Conservation (phyloP, 2,329 filamentous ascomycete species). For the Zopfia rhizophila region DNA sequence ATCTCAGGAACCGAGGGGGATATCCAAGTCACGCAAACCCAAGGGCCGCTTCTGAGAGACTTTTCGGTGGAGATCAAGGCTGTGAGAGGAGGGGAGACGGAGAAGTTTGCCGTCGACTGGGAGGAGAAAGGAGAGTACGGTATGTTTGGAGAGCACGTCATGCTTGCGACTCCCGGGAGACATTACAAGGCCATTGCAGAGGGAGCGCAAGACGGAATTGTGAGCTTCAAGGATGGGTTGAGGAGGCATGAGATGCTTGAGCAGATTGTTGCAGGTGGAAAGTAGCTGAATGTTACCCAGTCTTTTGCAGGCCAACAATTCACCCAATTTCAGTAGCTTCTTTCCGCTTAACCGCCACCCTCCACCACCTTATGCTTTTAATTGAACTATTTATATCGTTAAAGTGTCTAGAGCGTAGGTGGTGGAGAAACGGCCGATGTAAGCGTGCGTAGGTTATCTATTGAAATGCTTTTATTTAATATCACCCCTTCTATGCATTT, state of each 20-base stretch:
- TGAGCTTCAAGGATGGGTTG: slow-evolving; percentile 26
- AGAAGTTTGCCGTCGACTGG: slow-evolving; percentile 58
- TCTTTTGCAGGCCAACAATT: too few relatives aligned
- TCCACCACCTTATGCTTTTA: too few relatives aligned
- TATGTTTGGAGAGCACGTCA: slow-evolving; percentile 59
- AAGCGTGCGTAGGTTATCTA: too few relatives aligned
- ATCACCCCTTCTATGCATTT: too few relatives aligned
- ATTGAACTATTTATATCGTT: too few relatives aligned
- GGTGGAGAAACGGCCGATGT: too few relatives aligned
- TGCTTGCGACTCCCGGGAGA: slow-evolving; percentile 58
- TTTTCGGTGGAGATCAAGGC: slow-evolving; percentile 61
- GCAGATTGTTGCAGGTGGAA: too few relatives aligned
- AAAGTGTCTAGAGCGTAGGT: too few relatives aligned
- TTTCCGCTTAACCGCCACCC: too few relatives aligned
- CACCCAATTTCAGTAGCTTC: too few relatives aligned
- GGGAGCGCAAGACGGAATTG: slow-evolving; percentile 15
- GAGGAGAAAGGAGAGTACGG: slow-evolving; percentile 21
- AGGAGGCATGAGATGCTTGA: slow-evolving; percentile 28
- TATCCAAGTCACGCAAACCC: slow-evolving; percentile 39
- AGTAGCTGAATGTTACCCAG: too few relatives aligned
- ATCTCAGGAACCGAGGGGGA: slow-evolving; percentile 58
- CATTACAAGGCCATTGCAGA: slow-evolving; percentile 65
- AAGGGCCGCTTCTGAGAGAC: slow-evolving; percentile 34
- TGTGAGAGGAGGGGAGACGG: slow-evolving; percentile 55
- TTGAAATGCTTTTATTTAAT: too few relatives aligned